A percentile compares a stretch with the other conserved stretches of the same genome.
These are phyloP conservation scores for Prunus armeniaca DNA, from an alignment of 306 rosid species.

Conservation along the genomic window DNA sequence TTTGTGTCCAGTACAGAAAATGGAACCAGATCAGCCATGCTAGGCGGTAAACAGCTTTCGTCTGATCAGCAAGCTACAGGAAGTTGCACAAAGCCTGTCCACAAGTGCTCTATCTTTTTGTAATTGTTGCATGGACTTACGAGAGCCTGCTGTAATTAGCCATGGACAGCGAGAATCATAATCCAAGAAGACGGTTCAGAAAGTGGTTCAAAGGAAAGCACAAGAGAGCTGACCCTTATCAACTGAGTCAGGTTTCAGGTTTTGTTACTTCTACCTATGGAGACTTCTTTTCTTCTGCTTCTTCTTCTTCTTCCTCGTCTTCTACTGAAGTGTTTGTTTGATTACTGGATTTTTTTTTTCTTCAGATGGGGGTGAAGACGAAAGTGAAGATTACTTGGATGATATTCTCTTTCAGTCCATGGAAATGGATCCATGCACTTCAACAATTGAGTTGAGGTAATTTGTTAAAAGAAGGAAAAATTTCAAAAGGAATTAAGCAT, in stretches of 20 bases:
- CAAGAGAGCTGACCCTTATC: conserved; percentile 39
- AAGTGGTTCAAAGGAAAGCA: conserved; percentile 54
- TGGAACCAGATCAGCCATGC: conserved; percentile 5
- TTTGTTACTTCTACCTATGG: neutral
- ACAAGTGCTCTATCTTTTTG: conserved; percentile 1
- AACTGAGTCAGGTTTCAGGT: conserved; percentile 57
- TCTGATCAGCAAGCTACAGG: neutral
- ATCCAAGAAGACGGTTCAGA: conserved; percentile 37
- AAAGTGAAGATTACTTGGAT: conserved; percentile 35
- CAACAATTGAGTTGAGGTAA: conserved; percentile 66
- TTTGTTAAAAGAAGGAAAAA: neutral
- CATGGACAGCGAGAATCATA: conserved; percentile 49
- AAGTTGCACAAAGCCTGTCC: neutral
- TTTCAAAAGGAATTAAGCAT: conserved; percentile 5
- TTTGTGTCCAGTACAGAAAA: neutral
- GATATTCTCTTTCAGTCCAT: conserved; percentile 40
- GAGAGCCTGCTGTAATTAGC: conserved; percentile 11
- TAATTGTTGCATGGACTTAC: conserved; percentile 18
- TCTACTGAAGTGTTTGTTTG: neutral
- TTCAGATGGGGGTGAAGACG: conserved; percentile 55
- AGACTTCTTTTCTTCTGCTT: neutral
- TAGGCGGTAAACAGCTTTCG: neutral
- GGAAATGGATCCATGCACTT: conserved; percentile 64
- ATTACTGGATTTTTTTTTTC: neutral
- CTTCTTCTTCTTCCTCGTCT: neutral